phyloP scores from a whole-genome alignment of 371 early-diverging fungal genomes.

The Gilbertella persicaria region DNA sequence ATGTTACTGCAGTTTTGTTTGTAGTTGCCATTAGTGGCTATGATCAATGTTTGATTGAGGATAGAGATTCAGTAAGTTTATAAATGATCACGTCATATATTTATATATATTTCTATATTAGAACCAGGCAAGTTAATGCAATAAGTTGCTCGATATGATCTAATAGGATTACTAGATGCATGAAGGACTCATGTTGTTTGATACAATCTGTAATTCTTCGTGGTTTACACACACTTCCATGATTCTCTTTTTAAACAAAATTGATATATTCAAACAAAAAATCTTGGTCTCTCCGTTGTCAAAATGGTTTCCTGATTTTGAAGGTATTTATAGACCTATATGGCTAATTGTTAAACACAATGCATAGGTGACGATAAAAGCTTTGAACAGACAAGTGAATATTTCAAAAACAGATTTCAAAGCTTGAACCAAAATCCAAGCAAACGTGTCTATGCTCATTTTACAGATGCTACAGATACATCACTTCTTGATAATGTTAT shows the following conservation, averaged over 20 bases:
- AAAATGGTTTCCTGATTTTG: conserved; percentile 89
- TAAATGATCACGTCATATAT: conserved; percentile 24
- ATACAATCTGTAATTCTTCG: conserved; percentile 92
- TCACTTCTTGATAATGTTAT: conserved; percentile 59
- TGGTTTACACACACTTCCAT: conserved; percentile 94
- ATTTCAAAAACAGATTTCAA: conserved; percentile 44
- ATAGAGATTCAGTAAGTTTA: conserved; percentile 81
- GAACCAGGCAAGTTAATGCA: not conserved
- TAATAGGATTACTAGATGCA: conserved; percentile 69
- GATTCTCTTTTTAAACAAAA: conserved; percentile 95
- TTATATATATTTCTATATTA: not conserved
- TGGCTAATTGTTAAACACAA: too few species aligned
- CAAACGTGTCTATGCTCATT: conserved; percentile 61
- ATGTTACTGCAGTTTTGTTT: conserved; percentile 92
- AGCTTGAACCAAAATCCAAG: conserved; percentile 41
- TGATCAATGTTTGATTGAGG: conserved; percentile 93
- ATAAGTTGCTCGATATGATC: not conserved
- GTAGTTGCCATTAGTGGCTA: conserved; percentile 92
- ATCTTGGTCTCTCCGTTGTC: conserved; percentile 74
- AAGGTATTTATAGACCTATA: conserved; percentile 36
- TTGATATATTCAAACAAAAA: conserved; percentile 91
- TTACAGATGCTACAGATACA: conserved; percentile 66
- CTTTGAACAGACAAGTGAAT: conserved; percentile 30
- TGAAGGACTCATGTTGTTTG: conserved; percentile 92
- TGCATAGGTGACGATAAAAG: conserved; percentile 29